Evolutionary conservation across 2,329 filamentous ascomycete species (phyloP), one percentile per base, ranked within the genome.

Genomic region (Monosporascus cannonballus): DNA sequence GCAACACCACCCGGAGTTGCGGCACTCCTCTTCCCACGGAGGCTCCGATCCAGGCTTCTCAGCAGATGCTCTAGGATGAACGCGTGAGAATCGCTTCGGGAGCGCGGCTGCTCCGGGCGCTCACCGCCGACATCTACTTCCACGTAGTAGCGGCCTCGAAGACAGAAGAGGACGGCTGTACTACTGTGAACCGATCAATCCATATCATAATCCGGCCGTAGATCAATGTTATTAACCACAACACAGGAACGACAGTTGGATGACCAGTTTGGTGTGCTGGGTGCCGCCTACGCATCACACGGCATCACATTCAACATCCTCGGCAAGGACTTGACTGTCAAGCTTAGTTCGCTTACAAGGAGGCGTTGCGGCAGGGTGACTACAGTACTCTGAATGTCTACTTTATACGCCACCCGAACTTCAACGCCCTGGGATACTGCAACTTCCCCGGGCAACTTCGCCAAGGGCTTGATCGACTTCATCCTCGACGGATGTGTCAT

Each of bases 341-440:
- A 80, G 67, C 36, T 64, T 18, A 76, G 54, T 50, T 67, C 48
- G 64, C 58, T 2, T 78, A 77, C 74, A 77, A 77, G 69, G 60
- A 54, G 42, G 61, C 68, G 30, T 73, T 78, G 11, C 73, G 73
- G 53, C 68, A 73, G 63, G 76, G 76, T 44, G 66, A 67, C 53
- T 77, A 77, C 64, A 52, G 61, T 11, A 64, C 71, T 55, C 69
- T 78, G 49, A 78, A 78, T 68, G 44, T 78, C 45, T 78, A 78
- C 70, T 74, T 76, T 64, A 64, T 73, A 49, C 61, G 63, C 22
- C 55, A 61, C 45, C 63, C 75, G 15, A 61, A 59, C 42, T 67
- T 63, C 48, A 7, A 46, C 14, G 3, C 42, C 20, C 67, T 77
- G 9, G 73, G 75, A 11, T 74, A 76, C 67, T 76, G 71, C 68